These are phyloP conservation scores for Incumbomyces delicatus DNA, from an alignment of 2,329 filamentous ascomycete species.

Conservation along the genomic window DNA sequence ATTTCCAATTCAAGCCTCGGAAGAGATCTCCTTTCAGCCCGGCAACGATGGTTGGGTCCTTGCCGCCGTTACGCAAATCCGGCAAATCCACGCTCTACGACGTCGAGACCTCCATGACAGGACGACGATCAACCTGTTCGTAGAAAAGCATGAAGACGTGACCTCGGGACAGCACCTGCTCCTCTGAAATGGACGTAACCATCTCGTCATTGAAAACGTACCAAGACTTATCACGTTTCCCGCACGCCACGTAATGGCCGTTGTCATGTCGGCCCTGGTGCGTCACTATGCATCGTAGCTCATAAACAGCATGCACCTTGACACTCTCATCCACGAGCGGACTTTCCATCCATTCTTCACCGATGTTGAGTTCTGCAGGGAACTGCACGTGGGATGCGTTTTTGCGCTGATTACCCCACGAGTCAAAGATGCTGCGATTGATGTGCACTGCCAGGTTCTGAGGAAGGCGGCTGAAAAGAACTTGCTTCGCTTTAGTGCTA, in stretches of 20 bases:
- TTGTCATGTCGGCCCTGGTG: constrained; percentile 89
- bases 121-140: constrained; percentile 52
- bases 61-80: no score
- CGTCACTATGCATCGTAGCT: constrained; percentile 73
- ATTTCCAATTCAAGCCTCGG: no score
- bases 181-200: constrained; percentile 64
- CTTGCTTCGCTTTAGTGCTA: constrained; percentile 81
- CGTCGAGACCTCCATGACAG: neutral
- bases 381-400: constrained; percentile 74
- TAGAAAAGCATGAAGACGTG: constrained; percentile 98
- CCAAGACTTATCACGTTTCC: constrained; percentile 53
- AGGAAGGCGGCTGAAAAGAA: constrained; percentile 73
- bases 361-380: constrained; percentile 61
- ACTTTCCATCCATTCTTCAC: constrained; percentile 49
- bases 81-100: neutral
- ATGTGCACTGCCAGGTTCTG: constrained; percentile 75
- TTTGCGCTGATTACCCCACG: constrained; percentile 66
- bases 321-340: constrained; percentile 25
- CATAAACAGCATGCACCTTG: constrained; percentile 47
- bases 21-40: no score
- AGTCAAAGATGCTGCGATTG: constrained; percentile 86
- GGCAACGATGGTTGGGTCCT: no score
- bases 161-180: constrained; percentile 61
- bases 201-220: constrained; percentile 87
- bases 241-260: constrained; percentile 89